Evolutionary conservation across 2,329 filamentous ascomycete species (phyloP), one percentile per base, ranked within the genome.

Genomic region (Arthrobotrys pseudoclavata): DNA sequence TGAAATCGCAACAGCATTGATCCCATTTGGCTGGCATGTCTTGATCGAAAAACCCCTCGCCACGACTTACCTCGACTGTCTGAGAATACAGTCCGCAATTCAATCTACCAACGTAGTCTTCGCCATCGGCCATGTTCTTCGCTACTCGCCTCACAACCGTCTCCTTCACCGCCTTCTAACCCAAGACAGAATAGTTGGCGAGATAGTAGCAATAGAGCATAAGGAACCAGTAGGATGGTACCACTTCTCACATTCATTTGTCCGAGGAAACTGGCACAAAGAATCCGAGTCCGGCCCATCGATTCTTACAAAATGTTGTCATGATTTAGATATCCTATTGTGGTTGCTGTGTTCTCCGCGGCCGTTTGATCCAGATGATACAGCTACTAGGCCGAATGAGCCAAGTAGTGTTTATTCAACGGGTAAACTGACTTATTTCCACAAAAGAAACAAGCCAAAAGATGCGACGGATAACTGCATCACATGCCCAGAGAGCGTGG

Each of bases 21-120:
- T 0, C 88, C 88, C 12, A 84, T 90, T 86, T 82, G 88, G 86
- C 1, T 85, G 97, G 57, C 94, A 97, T 83, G 89, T 98, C 79
- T 92, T 97, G 87, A 96, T 94, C 83, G 96, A 99, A 86, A 99
- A 99, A 85, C 96, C 96, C 1, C 85, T 99, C 67, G 93, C 94
- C 0, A 93, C 93, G 22, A 91, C 89, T 0, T 85, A 98, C 29
- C 84, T 87, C 18, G 93, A 96, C 81, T 97, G 94, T 82, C 85
- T 97, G 40, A 70, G 75, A 34, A 80, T 82, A 2, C 71, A 76
- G n/a, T 29, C 66, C 20, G 64, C 80, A 1, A 24, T 81, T 9
- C 48, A 71, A 34, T 42, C 70, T 10, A 53, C 75, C n/a, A 80
- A 34, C 60, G 81, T 85, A 53, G 86, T 98, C 48, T 97, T 98